Percentiles rank a stretch among this genome's conserved stretches.
These are phyloP conservation scores for Ophiosphaerella narmari DNA, from an alignment of 2,329 filamentous ascomycete genomes.

Conservation along the genomic window DNA sequence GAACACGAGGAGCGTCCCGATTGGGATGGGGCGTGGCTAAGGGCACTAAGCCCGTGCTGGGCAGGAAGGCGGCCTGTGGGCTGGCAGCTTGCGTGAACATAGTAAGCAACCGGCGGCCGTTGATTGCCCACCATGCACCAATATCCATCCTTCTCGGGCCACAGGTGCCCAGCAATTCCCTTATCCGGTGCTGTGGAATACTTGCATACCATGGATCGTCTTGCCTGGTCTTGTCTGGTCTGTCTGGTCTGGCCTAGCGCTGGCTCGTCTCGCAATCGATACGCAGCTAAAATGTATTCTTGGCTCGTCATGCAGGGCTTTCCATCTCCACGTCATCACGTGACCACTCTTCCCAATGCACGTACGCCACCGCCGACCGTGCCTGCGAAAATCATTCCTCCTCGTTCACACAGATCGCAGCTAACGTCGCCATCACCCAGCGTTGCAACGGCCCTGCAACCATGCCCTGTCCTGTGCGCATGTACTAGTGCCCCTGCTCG, in stretches of 20 bases:
- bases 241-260: background rate
- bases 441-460: no score
- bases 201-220: no score
- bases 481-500: no score
- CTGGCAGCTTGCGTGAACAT: no score
- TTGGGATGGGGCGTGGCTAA: background rate
- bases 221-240: background rate
- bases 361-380: no score
- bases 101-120: no score
- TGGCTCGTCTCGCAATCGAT: conserved; percentile 10
- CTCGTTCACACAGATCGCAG: no score
- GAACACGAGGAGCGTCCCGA: conserved; percentile 1
- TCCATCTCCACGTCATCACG: conserved; percentile 3
- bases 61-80: background rate
- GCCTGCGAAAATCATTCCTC: no score
- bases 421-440: no score
- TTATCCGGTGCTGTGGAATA: background rate
- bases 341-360: background rate
- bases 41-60: background rate
- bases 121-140: no score
- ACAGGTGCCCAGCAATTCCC: background rate
- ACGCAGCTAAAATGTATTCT: conserved; percentile 5
- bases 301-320: conserved; percentile 2
- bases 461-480: no score
- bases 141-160: no score